Base-by-base conservation (phyloP, 164 flowering plant genomes). In the Vitis rotundifolia region DNA sequence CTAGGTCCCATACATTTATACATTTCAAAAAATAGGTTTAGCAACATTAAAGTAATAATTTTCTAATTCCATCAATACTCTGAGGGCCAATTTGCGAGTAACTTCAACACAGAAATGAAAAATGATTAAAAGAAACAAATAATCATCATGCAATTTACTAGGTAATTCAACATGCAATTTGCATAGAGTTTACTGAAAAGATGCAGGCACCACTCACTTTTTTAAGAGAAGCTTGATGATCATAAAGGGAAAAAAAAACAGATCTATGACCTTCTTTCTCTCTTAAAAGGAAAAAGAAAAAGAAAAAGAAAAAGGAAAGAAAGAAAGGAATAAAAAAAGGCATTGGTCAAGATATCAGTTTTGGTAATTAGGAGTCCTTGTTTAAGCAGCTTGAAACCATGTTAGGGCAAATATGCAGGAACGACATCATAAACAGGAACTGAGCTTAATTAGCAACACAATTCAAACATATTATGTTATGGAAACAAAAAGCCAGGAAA, bases 281-380 rank as follows among this genome's bases (percentile, higher is more conserved):
- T 37, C 44, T 22, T n/a, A 3, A 60, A 54, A 63, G 73, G 22
- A 13, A 22, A 62, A 12, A 44, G 51, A 51, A 44, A n/a, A n/a
- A 48, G 18, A 22, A 58, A 19, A 68, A 50, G 44, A 31, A 3
- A 60, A 53, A 62, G 73, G 22, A 13, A 22, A 62, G n/a, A 44
- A 62, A 51, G 57, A n/a, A n/a, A 48, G 18, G 48, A 58, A 19
- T 19, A 3, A 28, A 15, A 18, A 37, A 37, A 3, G 44, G 7
- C 44, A 37, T 37, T 37, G 7, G 2, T 2, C 44, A 37, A 37
- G 44, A 37, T 37, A 37, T 37, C 44, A 37, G 7, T 37, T 37
- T 37, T 3, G 44, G 44, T 37, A 37, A 37, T 6, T 37, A 37
- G 7, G 44, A 6, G 7, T 37, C 44, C 44, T 37, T 37, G 44